Conservation (phyloP, 441 rosid genomes). For the Pelargonium citronellum region DNA sequence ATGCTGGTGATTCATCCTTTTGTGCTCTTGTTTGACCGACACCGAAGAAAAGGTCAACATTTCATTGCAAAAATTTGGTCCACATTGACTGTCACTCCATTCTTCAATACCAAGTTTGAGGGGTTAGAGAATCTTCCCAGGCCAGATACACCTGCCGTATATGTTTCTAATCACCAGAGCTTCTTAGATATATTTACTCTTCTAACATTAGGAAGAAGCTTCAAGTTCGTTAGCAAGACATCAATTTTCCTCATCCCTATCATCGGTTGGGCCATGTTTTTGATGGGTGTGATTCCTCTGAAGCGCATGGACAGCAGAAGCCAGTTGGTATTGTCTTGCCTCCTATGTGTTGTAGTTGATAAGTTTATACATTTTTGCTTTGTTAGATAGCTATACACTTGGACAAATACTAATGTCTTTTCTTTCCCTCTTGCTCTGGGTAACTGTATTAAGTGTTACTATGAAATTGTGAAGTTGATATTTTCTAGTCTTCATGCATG, state of each 20-base stretch:
- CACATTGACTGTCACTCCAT: constrained; percentile 41
- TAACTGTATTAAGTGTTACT: constrained; percentile 6
- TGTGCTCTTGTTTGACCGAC: constrained; percentile 66
- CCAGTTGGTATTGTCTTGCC: constrained; percentile 53
- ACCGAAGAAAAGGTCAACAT: constrained; percentile 67
- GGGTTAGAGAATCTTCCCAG: constrained; percentile 83
- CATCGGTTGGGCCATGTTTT: constrained; percentile 90
- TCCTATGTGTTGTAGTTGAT: constrained; percentile 13
- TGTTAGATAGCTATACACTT: background rate
- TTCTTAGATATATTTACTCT: constrained; percentile 82
- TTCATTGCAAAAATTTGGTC: constrained; percentile 81
- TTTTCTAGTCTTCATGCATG: constrained; percentile 13
- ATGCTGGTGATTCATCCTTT: constrained; percentile 75
- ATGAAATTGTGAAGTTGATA: constrained; percentile 11
- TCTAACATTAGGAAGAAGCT: constrained; percentile 75
- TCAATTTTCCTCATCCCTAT: constrained; percentile 66
- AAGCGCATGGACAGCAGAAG: constrained; percentile 88
- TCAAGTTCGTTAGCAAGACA: constrained; percentile 88
- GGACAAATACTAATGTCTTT: background rate
- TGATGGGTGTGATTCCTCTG: constrained; percentile 79
- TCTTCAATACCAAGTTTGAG: constrained; percentile 47
- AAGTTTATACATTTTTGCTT: constrained; percentile 2
- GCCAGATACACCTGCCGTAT: constrained; percentile 68
- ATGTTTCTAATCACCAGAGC: constrained; percentile 89
- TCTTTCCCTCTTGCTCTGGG: constrained; percentile 2